Conservation (phyloP, 2,329 filamentous ascomycete species). For the Penicillium paneum region DNA sequence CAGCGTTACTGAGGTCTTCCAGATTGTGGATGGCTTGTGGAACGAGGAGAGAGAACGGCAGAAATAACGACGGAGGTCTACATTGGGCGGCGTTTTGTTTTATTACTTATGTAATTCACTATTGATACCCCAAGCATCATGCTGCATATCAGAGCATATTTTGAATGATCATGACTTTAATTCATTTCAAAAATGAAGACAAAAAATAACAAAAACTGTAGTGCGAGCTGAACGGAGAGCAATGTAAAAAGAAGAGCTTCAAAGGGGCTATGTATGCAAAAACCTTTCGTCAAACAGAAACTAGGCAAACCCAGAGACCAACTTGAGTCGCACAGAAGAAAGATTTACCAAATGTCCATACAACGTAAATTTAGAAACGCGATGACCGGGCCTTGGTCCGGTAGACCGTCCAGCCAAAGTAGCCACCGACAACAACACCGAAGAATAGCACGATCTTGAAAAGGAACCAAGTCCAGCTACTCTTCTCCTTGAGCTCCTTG, state of each 20-base stretch:
- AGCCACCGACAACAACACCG: constrained; percentile 66
- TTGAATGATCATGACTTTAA: constrained; percentile 19
- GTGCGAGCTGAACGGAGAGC: constrained; percentile 8
- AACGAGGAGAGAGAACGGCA: constrained; percentile 52
- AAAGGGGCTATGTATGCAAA: constrained; percentile 23
- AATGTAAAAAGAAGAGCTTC: constrained; percentile 14
- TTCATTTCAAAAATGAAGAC: constrained; percentile 19
- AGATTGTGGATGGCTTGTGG: constrained; percentile 82
- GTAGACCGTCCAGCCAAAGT: constrained; percentile 83
- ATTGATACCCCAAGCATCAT: constrained; percentile 14
- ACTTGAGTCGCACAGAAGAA: constrained; percentile 13
- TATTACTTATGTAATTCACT: background rate
- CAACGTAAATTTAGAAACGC: constrained; percentile 28
- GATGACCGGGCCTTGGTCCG: constrained; percentile 57
- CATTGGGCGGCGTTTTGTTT: constrained; percentile 10
- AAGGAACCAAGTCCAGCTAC: constrained; percentile 69
- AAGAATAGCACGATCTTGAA: constrained; percentile 80
- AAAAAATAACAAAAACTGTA: constrained; percentile 10
- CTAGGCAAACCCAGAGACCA: constrained; percentile 20
- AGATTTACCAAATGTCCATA: constrained; percentile 7
- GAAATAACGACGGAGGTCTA: background rate
- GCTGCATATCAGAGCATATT: background rate
- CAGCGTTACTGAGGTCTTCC: constrained; percentile 84
- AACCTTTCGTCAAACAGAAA: constrained; percentile 14
- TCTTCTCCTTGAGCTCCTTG: constrained; percentile 27